Evolutionary conservation across 108 stramenopile genomes (phyloP).

Genomic region (Pseudonitzschia delicatissima): DNA sequence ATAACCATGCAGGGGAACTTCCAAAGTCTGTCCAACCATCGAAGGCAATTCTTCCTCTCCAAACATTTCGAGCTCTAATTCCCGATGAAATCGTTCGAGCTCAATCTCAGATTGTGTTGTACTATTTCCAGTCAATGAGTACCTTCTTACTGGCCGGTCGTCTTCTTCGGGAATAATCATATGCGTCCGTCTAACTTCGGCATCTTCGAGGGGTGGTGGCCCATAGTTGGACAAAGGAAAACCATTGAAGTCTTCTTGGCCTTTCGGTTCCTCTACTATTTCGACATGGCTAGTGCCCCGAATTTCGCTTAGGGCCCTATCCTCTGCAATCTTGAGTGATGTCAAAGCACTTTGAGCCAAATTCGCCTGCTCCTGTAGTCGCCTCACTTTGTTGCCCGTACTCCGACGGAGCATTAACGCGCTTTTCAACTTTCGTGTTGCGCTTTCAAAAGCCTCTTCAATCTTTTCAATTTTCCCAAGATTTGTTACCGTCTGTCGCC

Average conservation of each 20-base stretch:
- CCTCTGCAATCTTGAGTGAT: conserved; percentile 16
- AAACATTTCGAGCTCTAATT: conserved; percentile 44
- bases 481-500: conserved; percentile 65
- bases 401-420: conserved; percentile 30
- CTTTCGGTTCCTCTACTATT: conserved; percentile 10
- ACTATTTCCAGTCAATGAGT: conserved; percentile 24
- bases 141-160: no score
- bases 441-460: conserved; percentile 54
- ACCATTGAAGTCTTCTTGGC: conserved; percentile 1
- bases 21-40: conserved; percentile 40
- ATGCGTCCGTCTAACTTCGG: background rate
- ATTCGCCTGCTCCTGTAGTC: conserved; percentile 21
- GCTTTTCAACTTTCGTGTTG: conserved; percentile 37
- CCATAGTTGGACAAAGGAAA: background rate
- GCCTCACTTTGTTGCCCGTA: conserved; percentile 29
- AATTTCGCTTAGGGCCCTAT: conserved; percentile 15
- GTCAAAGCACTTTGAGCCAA: conserved; percentile 19
- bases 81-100: conserved; percentile 33
- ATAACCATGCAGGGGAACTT: conserved; percentile 16
- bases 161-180: conserved; percentile 13
- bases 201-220: background rate
- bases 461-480: conserved; percentile 43
- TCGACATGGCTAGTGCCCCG: background rate
- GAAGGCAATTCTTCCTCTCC: conserved; percentile 32
- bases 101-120: conserved; percentile 33